Evolutionary conservation across 441 rosid species (phyloP), one percentile per base, ranked within the genome.

Genomic region (Iberis amara): DNA sequence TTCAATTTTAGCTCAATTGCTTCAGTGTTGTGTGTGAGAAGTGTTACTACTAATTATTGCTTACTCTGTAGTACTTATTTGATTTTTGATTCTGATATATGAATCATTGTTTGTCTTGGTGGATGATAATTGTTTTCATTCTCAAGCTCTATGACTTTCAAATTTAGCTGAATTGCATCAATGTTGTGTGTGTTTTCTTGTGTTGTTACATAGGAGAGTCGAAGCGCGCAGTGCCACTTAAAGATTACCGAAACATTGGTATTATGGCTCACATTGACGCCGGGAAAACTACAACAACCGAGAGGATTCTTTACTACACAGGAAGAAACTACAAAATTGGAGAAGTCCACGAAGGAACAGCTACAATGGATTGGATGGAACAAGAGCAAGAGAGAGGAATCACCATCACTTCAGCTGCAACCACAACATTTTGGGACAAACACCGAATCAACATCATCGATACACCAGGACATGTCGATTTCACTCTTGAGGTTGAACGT

Each of bases 291-390:
- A 87, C 98, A 7, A 91, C 98, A n/a, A 91, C 96, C 0, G 98
- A 91, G 68, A 71, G 98, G 55, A 46, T 91, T 69, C 75, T 91
- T 12, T 91, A 58, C 69, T 91, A 87, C 62, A 87, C 96, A 0
- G 96, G 96, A 59, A 73, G 98, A 68, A 91, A 87, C 78, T 91
- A 91, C 70, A 91, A 91, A 68, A 91, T 91, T 11, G 96, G 98
- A 3, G 96, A 91, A 73, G 98, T 91, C 3, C 96, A 91, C 4
- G 98, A 91, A 68, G 96, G 94, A 45, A 91, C 98, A 4, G 96
- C 98, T 37, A 91, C 98, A 24, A 91, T 91, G 98, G 98, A 91
- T 61, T 91, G 98, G 96, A 91, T 91, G 96, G 96, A 91, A 60
- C 98, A 91, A 76, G 96, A 91, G 60, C 98, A 91, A 59, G 98